Evolutionary conservation across 129 eudicot species (phyloP), one percentile per base, ranked within the genome.

Genomic region (Sambucus nigra): DNA sequence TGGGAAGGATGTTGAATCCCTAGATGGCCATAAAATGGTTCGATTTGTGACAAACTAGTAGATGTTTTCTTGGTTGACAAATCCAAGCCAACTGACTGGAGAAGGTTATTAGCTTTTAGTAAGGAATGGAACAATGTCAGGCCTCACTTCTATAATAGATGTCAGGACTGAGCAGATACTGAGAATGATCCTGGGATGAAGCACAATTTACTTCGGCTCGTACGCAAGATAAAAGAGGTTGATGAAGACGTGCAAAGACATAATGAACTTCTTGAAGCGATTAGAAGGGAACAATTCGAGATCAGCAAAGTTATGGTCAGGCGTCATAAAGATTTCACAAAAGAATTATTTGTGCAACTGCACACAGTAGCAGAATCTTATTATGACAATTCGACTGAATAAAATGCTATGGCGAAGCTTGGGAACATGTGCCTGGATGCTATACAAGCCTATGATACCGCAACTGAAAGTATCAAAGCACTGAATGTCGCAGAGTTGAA

Each of bases 191-290:
- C 86, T n/a, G 86, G 75, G 2, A 84, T 65, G 88, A 71, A 84
- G 59, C 88, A 78, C 64, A 71, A 57, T 27, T 40, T 89, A 26
- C 82, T 76, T 21, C 65, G 94, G 57, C 88, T 89, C 64, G 77
- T 69, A 28, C 78, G 97, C 61, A 89, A 89, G 81, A 67, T 89
- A 57, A 85, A 75, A 79, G 95, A 89, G 97, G 97, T 89, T 63
- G 97, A 89, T 55, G 77, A 76, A 44, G 97, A 89, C 61, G n/a
- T n/a, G n/a, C n/a, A n/a, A n/a, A n/a, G n/a, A n/a, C n/a, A n/a
- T n/a, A n/a, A n/a, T n/a, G n/a, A 81, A 65, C 97, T 89, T 57
- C 79, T 89, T 50, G 49, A 79, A 29, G 64, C 59, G 57, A 69
- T 85, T 42, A 66, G 65, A 57, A 72, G 58, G 24, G 69, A 79